Base-by-base conservation (phyloP, 192 early-diverging fungal species). In the Mortierella alpina region DNA sequence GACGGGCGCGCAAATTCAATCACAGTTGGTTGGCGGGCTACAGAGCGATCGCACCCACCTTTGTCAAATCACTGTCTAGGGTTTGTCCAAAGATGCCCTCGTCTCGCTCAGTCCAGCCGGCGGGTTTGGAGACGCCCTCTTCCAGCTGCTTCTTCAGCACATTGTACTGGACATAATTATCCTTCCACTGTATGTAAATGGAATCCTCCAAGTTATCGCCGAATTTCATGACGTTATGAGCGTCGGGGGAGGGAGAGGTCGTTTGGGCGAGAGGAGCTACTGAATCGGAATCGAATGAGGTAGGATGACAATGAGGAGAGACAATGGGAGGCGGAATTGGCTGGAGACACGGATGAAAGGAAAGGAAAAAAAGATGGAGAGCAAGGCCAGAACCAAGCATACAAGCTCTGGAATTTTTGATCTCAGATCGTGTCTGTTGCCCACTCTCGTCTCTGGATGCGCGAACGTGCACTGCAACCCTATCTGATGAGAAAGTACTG, bases 51-150 rank as follows among this genome's bases (percentile, higher is more conserved):
- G 17, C 49, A 6, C 14, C 73, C 85, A 90, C 90, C 91, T 96
- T 98, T 77, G 95, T 94, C 23, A 98, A 89, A 82, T 98, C 95
- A 48, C 90, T 88, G 55, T 95, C 97, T 9, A 98, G 82, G 46
- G 88, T 85, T 69, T 95, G 91, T n/a, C 97, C 95, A 90, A 98
- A 97, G 65, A 92, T 92, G 7, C 92, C 90, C 75, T 96, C 97
- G 69, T 96, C 92, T 58, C 92, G 88, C 64, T 96, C 97, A 20
- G 90, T 94, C 88, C 95, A 95, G 0, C 84, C 85, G 18, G 87
- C 90, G 50, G 88, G 87, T 50, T 88, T 89, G 17, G 86, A 86
- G 13, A 87, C 71, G 18, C 91, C 88, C 47, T 85, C 85, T 79
- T 95, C 93, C 18, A 98, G 88, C 54, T 91, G 90, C 46, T 89